Evolutionary conservation across 2,329 filamentous ascomycete genomes (phyloP).

Genomic region (Orbilia blumenaviensis): DNA sequence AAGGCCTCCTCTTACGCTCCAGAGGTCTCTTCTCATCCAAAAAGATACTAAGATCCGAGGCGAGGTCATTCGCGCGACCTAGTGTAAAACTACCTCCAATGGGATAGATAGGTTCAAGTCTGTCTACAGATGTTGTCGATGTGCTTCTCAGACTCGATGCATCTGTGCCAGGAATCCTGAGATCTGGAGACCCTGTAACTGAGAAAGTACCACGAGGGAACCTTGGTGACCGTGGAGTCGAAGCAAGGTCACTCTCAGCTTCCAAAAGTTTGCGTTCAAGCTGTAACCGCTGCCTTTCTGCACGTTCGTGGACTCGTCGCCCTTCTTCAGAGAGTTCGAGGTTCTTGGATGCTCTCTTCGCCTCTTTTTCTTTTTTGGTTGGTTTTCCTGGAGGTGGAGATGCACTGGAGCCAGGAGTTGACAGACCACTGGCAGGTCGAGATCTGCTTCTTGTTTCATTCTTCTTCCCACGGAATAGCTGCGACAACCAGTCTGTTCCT

Average conservation of each 20-base stretch:
- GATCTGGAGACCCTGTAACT: slow-evolving; percentile 43
- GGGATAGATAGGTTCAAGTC: slow-evolving; percentile 23
- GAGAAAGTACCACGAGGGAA: slow-evolving; percentile 42
- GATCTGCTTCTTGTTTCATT: slow-evolving; percentile 22
- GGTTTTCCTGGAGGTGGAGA: slow-evolving; percentile 30
- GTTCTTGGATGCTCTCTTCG: slow-evolving; percentile 23
- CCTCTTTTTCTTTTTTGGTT: slow-evolving; percentile 20
- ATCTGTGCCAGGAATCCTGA: slow-evolving; percentile 30
- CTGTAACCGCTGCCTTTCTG: slow-evolving; percentile 44
- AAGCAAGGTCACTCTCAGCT: slow-evolving; percentile 34
- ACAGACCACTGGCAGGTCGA: slow-evolving; percentile 1
- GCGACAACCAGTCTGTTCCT: slow-evolving; percentile 43
- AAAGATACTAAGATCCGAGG: neutral
- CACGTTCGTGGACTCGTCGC: slow-evolving; percentile 45
- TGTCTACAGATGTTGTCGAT: slow-evolving; percentile 42
- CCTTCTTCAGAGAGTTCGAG: slow-evolving; percentile 35
- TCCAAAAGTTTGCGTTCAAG: slow-evolving; percentile 48
- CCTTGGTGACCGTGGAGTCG: slow-evolving; percentile 41
- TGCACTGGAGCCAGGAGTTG: slow-evolving; percentile 14
- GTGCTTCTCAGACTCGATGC: slow-evolving; percentile 32
- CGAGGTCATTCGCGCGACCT: slow-evolving; percentile 24
- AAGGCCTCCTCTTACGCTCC: slow-evolving; percentile 16
- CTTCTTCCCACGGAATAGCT: slow-evolving; percentile 48
- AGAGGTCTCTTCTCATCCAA: slow-evolving; percentile 27
- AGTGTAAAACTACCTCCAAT: slow-evolving; percentile 26